These are phyloP conservation scores for Rachicladosporium sp. DNA, from an alignment of 2,329 filamentous ascomycete species.

Conservation along the genomic window DNA sequence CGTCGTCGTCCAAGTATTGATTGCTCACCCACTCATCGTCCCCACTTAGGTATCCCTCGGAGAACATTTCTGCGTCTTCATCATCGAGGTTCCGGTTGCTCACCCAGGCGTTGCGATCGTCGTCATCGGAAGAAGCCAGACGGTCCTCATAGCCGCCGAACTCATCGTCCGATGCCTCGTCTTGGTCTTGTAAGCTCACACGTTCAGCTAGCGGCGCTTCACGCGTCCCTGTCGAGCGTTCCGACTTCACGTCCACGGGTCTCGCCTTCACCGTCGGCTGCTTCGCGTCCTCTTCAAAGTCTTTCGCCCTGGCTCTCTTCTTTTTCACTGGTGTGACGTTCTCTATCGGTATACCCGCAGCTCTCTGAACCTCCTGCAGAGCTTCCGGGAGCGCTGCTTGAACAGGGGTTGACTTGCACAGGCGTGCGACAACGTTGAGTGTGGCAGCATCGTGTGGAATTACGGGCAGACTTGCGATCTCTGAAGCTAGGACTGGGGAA, in stretches of 20 bases:
- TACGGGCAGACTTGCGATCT: conserved; percentile 26
- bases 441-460: conserved; percentile 33
- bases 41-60: too few species aligned
- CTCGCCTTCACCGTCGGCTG: too few species aligned
- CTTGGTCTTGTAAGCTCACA: conserved; percentile 1
- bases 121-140: conserved; percentile 26
- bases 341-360: conserved; percentile 22
- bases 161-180: conserved; percentile 18
- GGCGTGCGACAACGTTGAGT: conserved; percentile 45
- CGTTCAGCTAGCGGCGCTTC: too few species aligned
- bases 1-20: too few species aligned
- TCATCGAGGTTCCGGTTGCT: conserved; percentile 12
- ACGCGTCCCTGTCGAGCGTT: conserved; percentile 4
- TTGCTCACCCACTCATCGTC: too few species aligned
- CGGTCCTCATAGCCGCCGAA: conserved; percentile 27
- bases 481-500: conserved; percentile 34
- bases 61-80: conserved; percentile 6
- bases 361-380: conserved; percentile 28
- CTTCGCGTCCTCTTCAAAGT: too few species aligned
- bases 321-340: conserved; percentile 9
- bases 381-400: conserved; percentile 41
- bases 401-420: conserved; percentile 49
- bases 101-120: conserved; percentile 19
- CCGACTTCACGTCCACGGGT: too few species aligned
- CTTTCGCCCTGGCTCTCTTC: conserved; percentile 17